Percentiles rank a stretch among this genome's conserved stretches.
Conservation (phyloP, 768 basidiomycete species). For the Hericium coralloides region DNA sequence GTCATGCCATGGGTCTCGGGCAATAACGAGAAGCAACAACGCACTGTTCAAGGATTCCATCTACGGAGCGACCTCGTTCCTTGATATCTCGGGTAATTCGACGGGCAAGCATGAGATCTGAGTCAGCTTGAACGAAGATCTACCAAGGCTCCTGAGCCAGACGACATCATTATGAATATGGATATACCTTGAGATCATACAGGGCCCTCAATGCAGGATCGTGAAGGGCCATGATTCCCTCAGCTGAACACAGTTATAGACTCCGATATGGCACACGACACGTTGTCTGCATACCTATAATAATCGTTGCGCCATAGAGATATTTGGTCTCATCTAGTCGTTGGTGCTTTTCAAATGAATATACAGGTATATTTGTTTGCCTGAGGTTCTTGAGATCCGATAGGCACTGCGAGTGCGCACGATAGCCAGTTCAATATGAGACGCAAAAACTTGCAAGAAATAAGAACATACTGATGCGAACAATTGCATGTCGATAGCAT, state of each 20-base stretch:
- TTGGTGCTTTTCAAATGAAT: constrained; percentile 90
- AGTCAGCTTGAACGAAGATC: constrained; percentile 90
- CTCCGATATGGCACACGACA: not conserved
- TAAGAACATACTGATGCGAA: constrained; percentile 58
- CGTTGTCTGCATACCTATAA: constrained; percentile 51
- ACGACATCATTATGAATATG: not conserved
- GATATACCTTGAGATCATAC: constrained; percentile 84
- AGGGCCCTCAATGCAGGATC: constrained; percentile 70
- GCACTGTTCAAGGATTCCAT: constrained; percentile 85
- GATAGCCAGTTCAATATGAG: not conserved
- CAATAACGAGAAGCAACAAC: constrained; percentile 11
- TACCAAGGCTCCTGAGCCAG: constrained; percentile 17
- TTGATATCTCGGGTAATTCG: constrained; percentile 81
- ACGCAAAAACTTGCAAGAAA: not conserved
- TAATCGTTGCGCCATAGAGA: constrained; percentile 87
- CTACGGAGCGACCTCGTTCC: constrained; percentile 79
- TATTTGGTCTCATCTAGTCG: constrained; percentile 72
- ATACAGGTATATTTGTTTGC: constrained; percentile 86
- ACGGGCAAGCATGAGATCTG: constrained; percentile 95
- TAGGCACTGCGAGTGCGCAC: constrained; percentile 49
- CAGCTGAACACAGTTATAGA: constrained; percentile 37
- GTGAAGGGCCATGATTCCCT: constrained; percentile 87
- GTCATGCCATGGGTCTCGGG: not conserved
- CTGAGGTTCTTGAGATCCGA: constrained; percentile 76
- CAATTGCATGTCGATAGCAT: constrained; percentile 84